phyloP scores from a whole-genome alignment of 1,139 yeast genomes.

The Ogataea hybrid region DNA sequence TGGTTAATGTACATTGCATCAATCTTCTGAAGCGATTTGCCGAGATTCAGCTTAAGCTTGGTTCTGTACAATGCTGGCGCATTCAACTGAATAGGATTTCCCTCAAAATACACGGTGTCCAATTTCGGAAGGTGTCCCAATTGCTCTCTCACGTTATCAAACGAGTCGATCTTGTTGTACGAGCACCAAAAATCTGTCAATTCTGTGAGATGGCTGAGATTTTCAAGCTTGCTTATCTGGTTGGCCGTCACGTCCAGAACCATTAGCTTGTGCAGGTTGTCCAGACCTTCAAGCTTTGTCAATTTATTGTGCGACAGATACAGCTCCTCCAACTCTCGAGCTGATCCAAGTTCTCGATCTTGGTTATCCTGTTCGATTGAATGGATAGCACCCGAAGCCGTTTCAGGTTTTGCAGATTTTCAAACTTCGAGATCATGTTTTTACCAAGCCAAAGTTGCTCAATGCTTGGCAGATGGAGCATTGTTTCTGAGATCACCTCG shows the following conservation, averaged over 20 bases:
- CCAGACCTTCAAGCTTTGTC: constrained; percentile 72
- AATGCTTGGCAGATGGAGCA: constrained; percentile 52
- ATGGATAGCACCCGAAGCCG: constrained; percentile 79
- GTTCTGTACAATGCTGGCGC: constrained; percentile 83
- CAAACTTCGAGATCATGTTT: constrained; percentile 66
- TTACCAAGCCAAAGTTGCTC: constrained; percentile 93
- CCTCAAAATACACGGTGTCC: constrained; percentile 92
- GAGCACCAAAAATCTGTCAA: constrained; percentile 96
- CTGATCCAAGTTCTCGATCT: constrained; percentile 77
- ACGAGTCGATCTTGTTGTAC: constrained; percentile 63
- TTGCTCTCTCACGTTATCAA: constrained; percentile 66
- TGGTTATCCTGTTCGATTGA: constrained; percentile 79
- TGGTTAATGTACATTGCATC: constrained; percentile 77
- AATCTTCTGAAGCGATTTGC: constrained; percentile 75
- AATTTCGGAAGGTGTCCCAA: constrained; percentile 61
- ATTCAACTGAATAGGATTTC: constrained; percentile 79
- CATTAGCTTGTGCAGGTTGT: constrained; percentile 61
- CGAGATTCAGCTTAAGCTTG: constrained; percentile 70
- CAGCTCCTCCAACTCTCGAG: constrained; percentile 75
- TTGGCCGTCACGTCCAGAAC: constrained; percentile 85
- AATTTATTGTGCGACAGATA: constrained; percentile 88
- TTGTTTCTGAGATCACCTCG: constrained; percentile 55
- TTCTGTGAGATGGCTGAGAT: constrained; percentile 59
- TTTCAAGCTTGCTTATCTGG: constrained; percentile 57
- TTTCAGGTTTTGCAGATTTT: constrained; percentile 58